A percentile compares a stretch with the other conserved stretches of the same genome.
These are phyloP conservation scores for Hanseniaspora pseudoguilliermondii DNA, from an alignment of 805 yeast species.

Conservation along the genomic window DNA sequence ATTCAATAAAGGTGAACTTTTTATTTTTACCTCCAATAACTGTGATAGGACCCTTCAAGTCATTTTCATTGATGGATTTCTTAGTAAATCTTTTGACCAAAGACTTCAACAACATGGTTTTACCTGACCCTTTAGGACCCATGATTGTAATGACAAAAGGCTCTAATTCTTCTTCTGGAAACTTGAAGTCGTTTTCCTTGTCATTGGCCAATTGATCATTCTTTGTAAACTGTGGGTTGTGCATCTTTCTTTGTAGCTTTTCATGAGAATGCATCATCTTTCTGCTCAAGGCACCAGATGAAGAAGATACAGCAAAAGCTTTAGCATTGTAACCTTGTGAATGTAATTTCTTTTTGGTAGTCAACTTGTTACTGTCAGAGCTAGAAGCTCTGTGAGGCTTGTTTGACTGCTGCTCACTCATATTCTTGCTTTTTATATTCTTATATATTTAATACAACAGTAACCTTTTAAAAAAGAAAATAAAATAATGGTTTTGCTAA, in stretches of 20 bases:
- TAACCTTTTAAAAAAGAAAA: no score
- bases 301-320: slow-evolving; percentile 61
- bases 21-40: slow-evolving; percentile 92
- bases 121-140: slow-evolving; percentile 98
- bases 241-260: slow-evolving; percentile 64
- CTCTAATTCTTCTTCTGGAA: slow-evolving; percentile 91
- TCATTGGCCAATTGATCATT: slow-evolving; percentile 29
- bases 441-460: no score
- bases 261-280: slow-evolving; percentile 79
- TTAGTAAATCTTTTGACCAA: slow-evolving; percentile 78
- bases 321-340: slow-evolving; percentile 75
- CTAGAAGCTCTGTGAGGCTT: slow-evolving; percentile 12
- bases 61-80: slow-evolving; percentile 56
- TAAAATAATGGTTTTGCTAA: no score
- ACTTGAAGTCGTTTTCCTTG: slow-evolving; percentile 10
- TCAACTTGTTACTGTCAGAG: slow-evolving; percentile 15
- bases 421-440: neutral
- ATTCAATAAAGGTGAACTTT: slow-evolving; percentile 84
- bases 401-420: slow-evolving; percentile 13
- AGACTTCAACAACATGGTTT: slow-evolving; percentile 82
- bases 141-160: slow-evolving; percentile 94
- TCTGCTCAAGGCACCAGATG: slow-evolving; percentile 75
- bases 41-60: slow-evolving; percentile 85
- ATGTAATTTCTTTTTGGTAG: slow-evolving; percentile 78
- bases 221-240: slow-evolving; percentile 95